phyloP scores from a whole-genome alignment of 2,329 filamentous ascomycete species.

The Grosmannia huntii region DNA sequence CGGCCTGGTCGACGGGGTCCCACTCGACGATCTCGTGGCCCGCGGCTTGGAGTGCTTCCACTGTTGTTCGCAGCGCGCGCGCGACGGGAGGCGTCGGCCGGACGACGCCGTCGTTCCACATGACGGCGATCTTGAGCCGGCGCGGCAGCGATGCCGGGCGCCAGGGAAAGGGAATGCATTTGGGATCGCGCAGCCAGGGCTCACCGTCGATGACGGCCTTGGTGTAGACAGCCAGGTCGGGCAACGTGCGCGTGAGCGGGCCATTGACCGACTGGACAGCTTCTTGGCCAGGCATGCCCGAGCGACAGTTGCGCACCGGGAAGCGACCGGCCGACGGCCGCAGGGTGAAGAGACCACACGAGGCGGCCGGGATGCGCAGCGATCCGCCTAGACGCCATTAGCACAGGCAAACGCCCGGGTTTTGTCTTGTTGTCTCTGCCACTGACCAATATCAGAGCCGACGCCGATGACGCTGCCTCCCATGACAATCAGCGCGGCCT shows the following conservation, averaged over 20 bases:
- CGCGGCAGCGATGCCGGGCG: constrained; percentile 19
- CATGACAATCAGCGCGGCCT: constrained; percentile 49
- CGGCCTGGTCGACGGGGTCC: constrained; percentile 28
- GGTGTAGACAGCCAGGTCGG: constrained; percentile 42
- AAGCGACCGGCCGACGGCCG: constrained; percentile 46
- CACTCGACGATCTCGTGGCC: constrained; percentile 42
- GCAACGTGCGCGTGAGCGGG: constrained; percentile 43
- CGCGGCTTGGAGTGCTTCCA: constrained; percentile 26
- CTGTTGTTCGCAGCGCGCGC: constrained; percentile 37
- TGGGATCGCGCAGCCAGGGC: constrained; percentile 45
- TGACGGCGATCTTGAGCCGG: constrained; percentile 43
- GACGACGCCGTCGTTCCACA: constrained; percentile 54
- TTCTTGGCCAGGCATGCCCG: constrained; percentile 52
- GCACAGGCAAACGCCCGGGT: not conserved
- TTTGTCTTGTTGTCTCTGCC: no score
- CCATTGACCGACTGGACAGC: constrained; percentile 52
- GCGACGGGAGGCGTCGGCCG: constrained; percentile 52
- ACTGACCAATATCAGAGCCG: constrained; percentile 45
- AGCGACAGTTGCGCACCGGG: constrained; percentile 38
- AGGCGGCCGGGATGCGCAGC: constrained; percentile 40
- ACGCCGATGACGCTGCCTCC: constrained; percentile 46
- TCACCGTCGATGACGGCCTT: constrained; percentile 33
- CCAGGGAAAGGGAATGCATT: constrained; percentile 48
- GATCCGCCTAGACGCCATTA: constrained; percentile 28
- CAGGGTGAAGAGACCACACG: constrained; percentile 44